Percentiles rank a stretch among this genome's conserved stretches.
Evolutionary conservation across 139 green algal species (phyloP).

Genomic region (Nannochloris sp.): DNA sequence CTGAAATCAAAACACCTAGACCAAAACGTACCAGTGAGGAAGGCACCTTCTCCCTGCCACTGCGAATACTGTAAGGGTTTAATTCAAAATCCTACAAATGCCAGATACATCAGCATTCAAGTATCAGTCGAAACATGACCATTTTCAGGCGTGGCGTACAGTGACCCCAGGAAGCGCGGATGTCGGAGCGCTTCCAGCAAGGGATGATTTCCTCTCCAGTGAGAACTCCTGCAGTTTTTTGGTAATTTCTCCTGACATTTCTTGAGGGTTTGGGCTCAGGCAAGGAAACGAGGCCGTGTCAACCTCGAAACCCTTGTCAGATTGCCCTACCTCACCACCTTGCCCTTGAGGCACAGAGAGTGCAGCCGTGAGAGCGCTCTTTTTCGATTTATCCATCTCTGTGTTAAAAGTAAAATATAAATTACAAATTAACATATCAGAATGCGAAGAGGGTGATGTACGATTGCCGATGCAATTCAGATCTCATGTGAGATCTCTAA

Average conservation of each 20-base stretch:
- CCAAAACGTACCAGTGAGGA: constrained; percentile 25
- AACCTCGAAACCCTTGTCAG: no score
- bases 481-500: no score
- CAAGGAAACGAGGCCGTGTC: no score
- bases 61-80: constrained; percentile 47
- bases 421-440: no score
- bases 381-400: constrained; percentile 6
- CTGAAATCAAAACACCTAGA: neutral
- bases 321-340: no score
- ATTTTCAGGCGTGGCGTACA: neutral
- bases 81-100: constrained; percentile 53
- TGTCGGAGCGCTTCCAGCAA: constrained; percentile 12
- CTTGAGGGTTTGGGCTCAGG: no score
- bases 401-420: neutral
- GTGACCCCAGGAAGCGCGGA: neutral
- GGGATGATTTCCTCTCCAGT: neutral
- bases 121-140: no score
- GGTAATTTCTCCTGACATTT: neutral
- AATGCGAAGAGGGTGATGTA: no score
- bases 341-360: neutral
- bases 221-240: neutral
- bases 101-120: neutral
- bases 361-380: constrained; percentile 13
- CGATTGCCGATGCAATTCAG: no score
- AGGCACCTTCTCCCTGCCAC: constrained; percentile 47